phyloP scores from a whole-genome alignment of 2,329 filamentous ascomycete species.

The Diplodia mutila region DNA sequence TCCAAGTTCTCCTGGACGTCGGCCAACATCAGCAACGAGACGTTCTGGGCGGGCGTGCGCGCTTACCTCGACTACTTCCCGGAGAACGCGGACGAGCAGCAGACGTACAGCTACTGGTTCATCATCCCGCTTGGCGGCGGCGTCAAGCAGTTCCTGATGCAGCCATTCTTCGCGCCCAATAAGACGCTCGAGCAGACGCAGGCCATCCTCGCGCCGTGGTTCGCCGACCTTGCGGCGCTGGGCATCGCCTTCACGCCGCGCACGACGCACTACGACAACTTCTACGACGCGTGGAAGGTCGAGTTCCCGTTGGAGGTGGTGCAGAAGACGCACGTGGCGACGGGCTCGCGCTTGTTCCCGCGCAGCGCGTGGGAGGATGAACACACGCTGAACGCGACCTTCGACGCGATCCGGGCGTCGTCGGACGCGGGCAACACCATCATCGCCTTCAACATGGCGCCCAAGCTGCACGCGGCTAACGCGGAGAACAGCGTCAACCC shows the following conservation, averaged over 20 bases:
- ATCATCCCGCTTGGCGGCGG: slow-evolving; percentile 34
- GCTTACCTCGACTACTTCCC: slow-evolving; percentile 38
- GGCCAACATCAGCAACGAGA: slow-evolving; percentile 34
- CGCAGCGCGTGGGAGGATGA: slow-evolving; percentile 44
- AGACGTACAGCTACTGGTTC: slow-evolving; percentile 39
- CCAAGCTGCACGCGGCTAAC: slow-evolving; percentile 9
- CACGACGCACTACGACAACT: slow-evolving; percentile 41
- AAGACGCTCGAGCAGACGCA: slow-evolving; percentile 41
- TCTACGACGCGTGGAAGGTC: slow-evolving; percentile 45
- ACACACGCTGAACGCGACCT: slow-evolving; percentile 40
- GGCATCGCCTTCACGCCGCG: slow-evolving; percentile 46
- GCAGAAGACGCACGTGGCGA: slow-evolving; percentile 43
- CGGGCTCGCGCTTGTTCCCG: slow-evolving; percentile 54
- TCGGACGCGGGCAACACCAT: slow-evolving; percentile 4
- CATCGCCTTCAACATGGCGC: slow-evolving; percentile 25
- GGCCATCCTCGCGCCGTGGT: slow-evolving; percentile 37
- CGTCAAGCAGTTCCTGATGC: slow-evolving; percentile 34
- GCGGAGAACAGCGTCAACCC: slow-evolving; percentile 33
- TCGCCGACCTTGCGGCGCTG: slow-evolving; percentile 41
- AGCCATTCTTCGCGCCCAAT: slow-evolving; percentile 44
- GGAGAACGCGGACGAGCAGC: slow-evolving; percentile 33
- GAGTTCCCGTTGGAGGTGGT: slow-evolving; percentile 47
- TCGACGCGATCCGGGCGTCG: slow-evolving; percentile 35
- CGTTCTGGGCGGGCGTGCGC: slow-evolving; percentile 39
- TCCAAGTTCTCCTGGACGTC: slow-evolving; percentile 55